Base-by-base conservation (phyloP, 2,329 filamentous ascomycete species). In the Pseudogymnoascus sp. region DNA sequence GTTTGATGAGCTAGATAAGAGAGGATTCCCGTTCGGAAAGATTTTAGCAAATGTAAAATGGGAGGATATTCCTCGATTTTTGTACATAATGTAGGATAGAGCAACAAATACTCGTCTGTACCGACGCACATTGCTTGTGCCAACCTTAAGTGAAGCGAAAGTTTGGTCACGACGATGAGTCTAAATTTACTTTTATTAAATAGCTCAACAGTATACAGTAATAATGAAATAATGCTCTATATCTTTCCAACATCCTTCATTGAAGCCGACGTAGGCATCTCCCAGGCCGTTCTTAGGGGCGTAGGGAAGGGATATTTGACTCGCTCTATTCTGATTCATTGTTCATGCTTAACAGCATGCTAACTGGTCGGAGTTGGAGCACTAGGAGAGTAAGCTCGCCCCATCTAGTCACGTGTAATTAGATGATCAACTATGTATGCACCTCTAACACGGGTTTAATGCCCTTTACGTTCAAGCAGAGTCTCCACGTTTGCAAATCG, bases 401-500 rank as follows among this genome's bases (percentile, higher is more conserved):
- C 37, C 15, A n/a, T 38, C 37, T 12, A 38, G 37, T 38, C 7
- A 38, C 37, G 15, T 19, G 15, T 38, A 38, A 38, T 33, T 33
- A 33, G 8, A 33, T 33, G 12, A 33, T 12, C 28, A 33, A 33
- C 9, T 33, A 33, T 38, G 37, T 38, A 19, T 38, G 37, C 15
- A 38, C 37, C 37, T 39, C 37, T 39, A 9, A 13, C 37, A 21
- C 37, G 15, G 18, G 37, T 39, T 39, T 21, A 39, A 21, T 21
- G 37, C 8, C 37, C 37, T 39, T 39, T 21, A 21, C 37, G 18
- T 39, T 39, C 15, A 39, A 39, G 37, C 37, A 39, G 37, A 39
- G 18, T 39, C 15, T 58, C 34, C 6, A 52, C 34, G 34, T 64
- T 61, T 12, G 66, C 67, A 63, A 74, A 73, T 0, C 64, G 65